Percentiles rank a stretch among this genome's conserved stretches.
These are phyloP conservation scores for Fusarium praegraminearum DNA, from an alignment of 2,329 filamentous ascomycete species.

Conservation along the genomic window DNA sequence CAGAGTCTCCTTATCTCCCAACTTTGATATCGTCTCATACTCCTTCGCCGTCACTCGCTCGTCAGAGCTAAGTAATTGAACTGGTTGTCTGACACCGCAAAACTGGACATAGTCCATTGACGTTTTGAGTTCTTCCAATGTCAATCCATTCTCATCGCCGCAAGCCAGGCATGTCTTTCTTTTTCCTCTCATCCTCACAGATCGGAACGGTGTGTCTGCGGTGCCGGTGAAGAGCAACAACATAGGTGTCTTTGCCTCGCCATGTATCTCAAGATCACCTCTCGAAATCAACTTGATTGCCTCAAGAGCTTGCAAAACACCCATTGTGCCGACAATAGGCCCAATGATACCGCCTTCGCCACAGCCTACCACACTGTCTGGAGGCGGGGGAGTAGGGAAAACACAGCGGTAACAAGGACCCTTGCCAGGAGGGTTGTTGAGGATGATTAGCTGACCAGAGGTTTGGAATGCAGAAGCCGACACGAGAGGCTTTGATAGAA, in stretches of 20 bases:
- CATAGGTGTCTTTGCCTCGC: slow-evolving; percentile 44
- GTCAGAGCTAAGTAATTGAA: slow-evolving; percentile 68
- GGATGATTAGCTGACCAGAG: slow-evolving; percentile 88
- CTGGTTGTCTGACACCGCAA: slow-evolving; percentile 73
- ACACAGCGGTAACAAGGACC: slow-evolving; percentile 95
- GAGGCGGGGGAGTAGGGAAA: slow-evolving; percentile 87
- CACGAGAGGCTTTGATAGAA: slow-evolving; percentile 82
- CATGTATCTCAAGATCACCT: slow-evolving; percentile 43
- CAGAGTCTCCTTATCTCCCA: slow-evolving; percentile 57
- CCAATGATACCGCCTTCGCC: slow-evolving; percentile 94
- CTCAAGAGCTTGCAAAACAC: slow-evolving; percentile 90
- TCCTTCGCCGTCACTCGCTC: slow-evolving; percentile 76
- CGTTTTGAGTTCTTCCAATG: slow-evolving; percentile 68
- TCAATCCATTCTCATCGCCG: slow-evolving; percentile 69
- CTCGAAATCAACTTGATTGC: slow-evolving; percentile 82
- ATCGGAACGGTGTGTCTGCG: slow-evolving; percentile 70
- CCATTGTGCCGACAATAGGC: slow-evolving; percentile 93
- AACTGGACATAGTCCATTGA: slow-evolving; percentile 87
- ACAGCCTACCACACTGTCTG: slow-evolving; percentile 84
- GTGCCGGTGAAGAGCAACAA: slow-evolving; percentile 64
- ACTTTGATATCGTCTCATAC: slow-evolving; percentile 59
- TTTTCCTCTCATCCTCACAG: slow-evolving; percentile 77
- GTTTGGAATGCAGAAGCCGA: slow-evolving; percentile 90
- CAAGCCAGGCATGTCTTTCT: slow-evolving; percentile 82
- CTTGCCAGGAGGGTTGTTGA: slow-evolving; percentile 82